Percentiles rank a stretch among this genome's conserved stretches.
Conservation (phyloP, 2,329 filamentous ascomycete genomes). For the Aspergillaceae sp. region DNA sequence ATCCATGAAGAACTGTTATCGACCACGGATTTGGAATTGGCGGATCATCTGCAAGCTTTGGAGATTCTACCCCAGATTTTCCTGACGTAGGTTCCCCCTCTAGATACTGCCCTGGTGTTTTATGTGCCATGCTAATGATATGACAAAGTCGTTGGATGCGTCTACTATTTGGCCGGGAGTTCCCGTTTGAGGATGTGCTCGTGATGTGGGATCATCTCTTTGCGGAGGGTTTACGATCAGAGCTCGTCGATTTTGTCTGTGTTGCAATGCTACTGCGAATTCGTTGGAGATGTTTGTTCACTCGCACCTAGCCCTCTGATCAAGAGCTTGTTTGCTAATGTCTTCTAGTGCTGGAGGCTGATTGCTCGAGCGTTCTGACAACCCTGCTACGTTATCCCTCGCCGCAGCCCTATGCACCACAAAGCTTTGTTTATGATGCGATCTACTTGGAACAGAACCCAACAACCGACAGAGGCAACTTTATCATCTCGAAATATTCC, state of each 20-base stretch:
- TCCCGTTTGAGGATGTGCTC: conserved; percentile 76
- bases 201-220: conserved; percentile 87
- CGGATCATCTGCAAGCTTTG: conserved; percentile 67
- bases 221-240: conserved; percentile 69
- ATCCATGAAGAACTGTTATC: conserved; percentile 78
- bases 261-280: conserved; percentile 89
- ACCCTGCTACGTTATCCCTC: conserved; percentile 75
- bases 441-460: conserved; percentile 44
- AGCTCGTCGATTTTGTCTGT: conserved; percentile 83
- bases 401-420: conserved; percentile 57
- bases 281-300: conserved; percentile 68
- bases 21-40: conserved; percentile 73
- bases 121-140: conserved; percentile 4
- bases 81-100: conserved; percentile 57
- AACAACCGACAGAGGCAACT: conserved; percentile 34
- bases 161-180: conserved; percentile 86
- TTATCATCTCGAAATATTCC: conserved; percentile 41
- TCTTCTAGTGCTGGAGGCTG: conserved; percentile 63
- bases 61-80: conserved; percentile 96
- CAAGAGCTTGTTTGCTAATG: conserved; percentile 9
- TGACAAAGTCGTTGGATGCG: conserved; percentile 73
- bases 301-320: too few relatives aligned
- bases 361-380: conserved; percentile 78
- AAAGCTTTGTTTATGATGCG: conserved; percentile 79
- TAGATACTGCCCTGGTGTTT: background rate